Conservation (phyloP, 768 basidiomycete species). For the Cystobasidium onofrii region DNA sequence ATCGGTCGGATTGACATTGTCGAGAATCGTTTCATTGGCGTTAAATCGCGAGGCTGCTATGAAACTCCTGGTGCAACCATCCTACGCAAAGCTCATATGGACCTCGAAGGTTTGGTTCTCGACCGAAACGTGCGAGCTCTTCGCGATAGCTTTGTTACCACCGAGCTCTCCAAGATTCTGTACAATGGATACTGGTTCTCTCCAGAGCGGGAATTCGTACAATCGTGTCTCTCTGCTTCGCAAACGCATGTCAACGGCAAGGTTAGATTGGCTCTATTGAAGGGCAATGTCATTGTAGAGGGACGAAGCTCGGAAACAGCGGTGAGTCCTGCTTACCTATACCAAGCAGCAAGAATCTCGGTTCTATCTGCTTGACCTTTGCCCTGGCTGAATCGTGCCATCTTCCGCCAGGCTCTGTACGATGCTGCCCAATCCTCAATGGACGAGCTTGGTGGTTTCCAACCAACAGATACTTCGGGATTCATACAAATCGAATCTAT, state of each 20-base stretch:
- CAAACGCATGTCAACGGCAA: conserved; percentile 93
- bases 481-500: conserved; percentile 98
- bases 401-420: conserved; percentile 65
- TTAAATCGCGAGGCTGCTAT: conserved; percentile 99
- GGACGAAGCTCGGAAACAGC: conserved; percentile 74
- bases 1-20: conserved; percentile 97
- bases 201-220: conserved; percentile 94
- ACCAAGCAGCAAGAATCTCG: neutral
- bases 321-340: conserved; percentile 48
- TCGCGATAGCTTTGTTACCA: conserved; percentile 88
- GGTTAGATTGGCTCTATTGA: conserved; percentile 83
- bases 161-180: conserved; percentile 77
- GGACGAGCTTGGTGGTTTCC: conserved; percentile 98
- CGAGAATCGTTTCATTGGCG: conserved; percentile 98
- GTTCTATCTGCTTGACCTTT: neutral
- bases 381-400: neutral
- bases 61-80: conserved; percentile 96
- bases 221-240: conserved; percentile 78
- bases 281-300: conserved; percentile 90
- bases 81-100: conserved; percentile 87
- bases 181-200: conserved; percentile 99
- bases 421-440: conserved; percentile 92
- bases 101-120: conserved; percentile 93
- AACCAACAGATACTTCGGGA: conserved; percentile 63
- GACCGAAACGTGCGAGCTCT: conserved; percentile 93